phyloP scores from a whole-genome alignment of 148 eudicot genomes.

The Rhododendron vialii region DNA sequence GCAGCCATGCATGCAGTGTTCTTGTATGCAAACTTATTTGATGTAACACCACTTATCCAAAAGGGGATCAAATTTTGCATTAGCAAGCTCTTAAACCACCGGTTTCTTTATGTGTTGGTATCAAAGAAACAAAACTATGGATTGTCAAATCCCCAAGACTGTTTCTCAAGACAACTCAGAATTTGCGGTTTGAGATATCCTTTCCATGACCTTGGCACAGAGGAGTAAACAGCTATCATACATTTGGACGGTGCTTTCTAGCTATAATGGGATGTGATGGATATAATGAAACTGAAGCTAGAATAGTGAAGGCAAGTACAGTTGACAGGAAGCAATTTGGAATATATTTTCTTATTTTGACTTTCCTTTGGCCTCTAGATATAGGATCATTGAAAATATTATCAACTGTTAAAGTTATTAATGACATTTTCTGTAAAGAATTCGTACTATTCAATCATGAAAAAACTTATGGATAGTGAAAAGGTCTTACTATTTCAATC shows the following conservation, averaged over 20 bases:
- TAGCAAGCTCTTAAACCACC: neutral
- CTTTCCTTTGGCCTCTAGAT: neutral
- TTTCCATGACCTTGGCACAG: neutral
- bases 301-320: neutral
- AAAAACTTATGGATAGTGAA: neutral
- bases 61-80: neutral
- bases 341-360: neutral
- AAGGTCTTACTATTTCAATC: neutral
- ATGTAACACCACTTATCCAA: neutral
- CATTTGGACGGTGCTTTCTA: neutral
- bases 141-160: neutral
- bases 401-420: neutral
- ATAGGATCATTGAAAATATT: neutral
- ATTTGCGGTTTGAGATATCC: neutral
- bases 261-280: neutral
- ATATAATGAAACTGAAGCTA: neutral
- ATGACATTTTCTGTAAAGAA: neutral
- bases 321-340: neutral
- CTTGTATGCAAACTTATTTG: neutral
- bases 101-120: neutral
- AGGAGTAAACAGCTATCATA: neutral
- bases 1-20: neutral
- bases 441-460: neutral
- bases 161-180: neutral
- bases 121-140: neutral